These are phyloP conservation scores for Thraustochytrium striatum DNA, from an alignment of 352 stramenopile genomes.

Conservation along the genomic window DNA sequence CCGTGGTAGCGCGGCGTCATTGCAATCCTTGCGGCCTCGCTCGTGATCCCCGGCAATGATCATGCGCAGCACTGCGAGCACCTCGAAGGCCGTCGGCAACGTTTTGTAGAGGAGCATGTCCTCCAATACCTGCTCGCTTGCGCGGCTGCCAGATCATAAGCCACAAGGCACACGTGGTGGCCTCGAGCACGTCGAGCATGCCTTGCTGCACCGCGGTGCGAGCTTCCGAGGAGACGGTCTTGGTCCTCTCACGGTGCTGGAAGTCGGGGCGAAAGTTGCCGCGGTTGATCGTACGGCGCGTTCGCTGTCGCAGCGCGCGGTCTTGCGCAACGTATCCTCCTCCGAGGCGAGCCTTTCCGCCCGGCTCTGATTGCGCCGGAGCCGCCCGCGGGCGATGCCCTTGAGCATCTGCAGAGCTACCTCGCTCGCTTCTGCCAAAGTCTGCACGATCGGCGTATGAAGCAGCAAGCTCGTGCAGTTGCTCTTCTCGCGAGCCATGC, in stretches of 20 bases:
- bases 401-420: no score
- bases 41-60: background rate
- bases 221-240: background rate
- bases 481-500: background rate
- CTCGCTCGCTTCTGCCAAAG: no score
- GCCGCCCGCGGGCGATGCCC: no score
- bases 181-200: background rate
- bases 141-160: background rate
- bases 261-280: background rate
- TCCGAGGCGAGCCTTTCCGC: no score
- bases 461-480: background rate
- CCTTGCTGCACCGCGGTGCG: background rate
- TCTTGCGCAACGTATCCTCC: no score
- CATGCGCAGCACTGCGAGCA: background rate
- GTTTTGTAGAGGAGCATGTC: conserved; percentile 14
- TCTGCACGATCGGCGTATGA: background rate
- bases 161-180: conserved; percentile 8
- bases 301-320: no score
- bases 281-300: no score
- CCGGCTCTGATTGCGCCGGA: no score
- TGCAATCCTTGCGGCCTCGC: background rate
- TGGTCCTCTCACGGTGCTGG: background rate
- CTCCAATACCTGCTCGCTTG: background rate
- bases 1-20: no score
- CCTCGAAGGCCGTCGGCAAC: background rate